phyloP scores from a whole-genome alignment of 495 filamentous ascomycete species.

The Pseudomonodictys pantanalensis region DNA sequence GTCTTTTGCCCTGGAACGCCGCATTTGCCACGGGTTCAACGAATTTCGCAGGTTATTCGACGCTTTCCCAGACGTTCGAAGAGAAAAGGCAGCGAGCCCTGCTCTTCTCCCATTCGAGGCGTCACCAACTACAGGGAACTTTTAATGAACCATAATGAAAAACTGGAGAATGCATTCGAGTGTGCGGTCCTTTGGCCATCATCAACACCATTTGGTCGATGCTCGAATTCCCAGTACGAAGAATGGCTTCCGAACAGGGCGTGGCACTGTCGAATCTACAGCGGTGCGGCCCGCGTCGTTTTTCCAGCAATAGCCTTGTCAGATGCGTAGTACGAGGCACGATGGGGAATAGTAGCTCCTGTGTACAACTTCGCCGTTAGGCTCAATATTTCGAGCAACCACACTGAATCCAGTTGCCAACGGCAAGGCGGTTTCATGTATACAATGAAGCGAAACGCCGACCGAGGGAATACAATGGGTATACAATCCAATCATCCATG shows the following conservation, averaged over 20 bases:
- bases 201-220: too few species aligned
- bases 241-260: background rate
- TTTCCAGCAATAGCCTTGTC: constrained; percentile 6
- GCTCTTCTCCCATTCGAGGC: too few species aligned
- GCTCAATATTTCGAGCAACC: background rate
- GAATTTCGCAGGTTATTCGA: too few species aligned
- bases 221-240: background rate
- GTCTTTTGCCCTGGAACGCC: too few species aligned
- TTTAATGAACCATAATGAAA: too few species aligned
- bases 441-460: background rate
- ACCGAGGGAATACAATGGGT: background rate
- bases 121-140: too few species aligned
- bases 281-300: background rate
- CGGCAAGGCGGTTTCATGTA: constrained; percentile 6
- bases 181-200: background rate
- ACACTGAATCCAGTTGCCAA: background rate
- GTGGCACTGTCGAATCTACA: background rate
- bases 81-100: too few species aligned
- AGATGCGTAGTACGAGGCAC: background rate
- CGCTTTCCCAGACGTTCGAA: too few species aligned
- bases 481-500: too few species aligned
- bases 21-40: too few species aligned
- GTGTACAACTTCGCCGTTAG: background rate
- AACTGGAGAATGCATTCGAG: too few species aligned
- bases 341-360: background rate